Conservation (phyloP, 1,284 basidiomycete genomes). For the Phellopilus nigrolimitatus region DNA sequence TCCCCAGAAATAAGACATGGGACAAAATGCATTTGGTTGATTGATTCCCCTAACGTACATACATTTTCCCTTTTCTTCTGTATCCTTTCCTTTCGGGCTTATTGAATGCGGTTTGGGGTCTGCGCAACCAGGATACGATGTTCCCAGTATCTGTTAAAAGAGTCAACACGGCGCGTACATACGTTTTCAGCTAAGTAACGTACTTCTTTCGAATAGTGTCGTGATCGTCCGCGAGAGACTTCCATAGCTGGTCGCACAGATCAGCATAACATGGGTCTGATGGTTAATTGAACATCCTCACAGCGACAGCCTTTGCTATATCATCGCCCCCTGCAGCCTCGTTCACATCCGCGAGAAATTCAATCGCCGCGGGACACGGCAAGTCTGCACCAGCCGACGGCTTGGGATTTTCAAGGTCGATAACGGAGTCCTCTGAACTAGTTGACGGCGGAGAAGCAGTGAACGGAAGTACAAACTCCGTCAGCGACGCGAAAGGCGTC, state of each 20-base stretch:
- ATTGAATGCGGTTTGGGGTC: too few relatives aligned
- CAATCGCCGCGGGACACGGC: conserved; percentile 74
- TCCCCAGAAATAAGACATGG: too few relatives aligned
- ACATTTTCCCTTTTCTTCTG: too few relatives aligned
- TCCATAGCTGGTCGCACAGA: conserved; percentile 52
- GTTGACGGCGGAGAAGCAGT: conserved; percentile 36
- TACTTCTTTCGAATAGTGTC: conserved; percentile 80
- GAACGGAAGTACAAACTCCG: conserved; percentile 64
- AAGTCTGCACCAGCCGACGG: conserved; percentile 66
- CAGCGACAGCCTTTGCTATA: conserved; percentile 46
- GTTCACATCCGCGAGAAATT: conserved; percentile 81
- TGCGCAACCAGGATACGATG: too few relatives aligned
- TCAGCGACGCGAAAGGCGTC: conserved; percentile 51
- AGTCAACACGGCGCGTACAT: too few relatives aligned
- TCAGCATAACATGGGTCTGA: conserved; percentile 16
- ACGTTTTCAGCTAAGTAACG: too few relatives aligned
- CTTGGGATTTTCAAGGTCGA: conserved; percentile 71
- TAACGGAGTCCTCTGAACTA: conserved; percentile 28
- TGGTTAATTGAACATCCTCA: conserved; percentile 28
- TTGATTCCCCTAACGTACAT: too few relatives aligned
- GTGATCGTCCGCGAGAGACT: conserved; percentile 60
- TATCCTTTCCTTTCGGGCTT: too few relatives aligned
- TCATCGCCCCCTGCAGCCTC: conserved; percentile 38
- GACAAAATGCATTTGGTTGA: too few relatives aligned
- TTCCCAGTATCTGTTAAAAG: too few relatives aligned